Percentiles rank a stretch among this genome's conserved stretches.
phyloP scores from a whole-genome alignment of 2,329 filamentous ascomycete genomes.

The Talaromyces atroroseus region DNA sequence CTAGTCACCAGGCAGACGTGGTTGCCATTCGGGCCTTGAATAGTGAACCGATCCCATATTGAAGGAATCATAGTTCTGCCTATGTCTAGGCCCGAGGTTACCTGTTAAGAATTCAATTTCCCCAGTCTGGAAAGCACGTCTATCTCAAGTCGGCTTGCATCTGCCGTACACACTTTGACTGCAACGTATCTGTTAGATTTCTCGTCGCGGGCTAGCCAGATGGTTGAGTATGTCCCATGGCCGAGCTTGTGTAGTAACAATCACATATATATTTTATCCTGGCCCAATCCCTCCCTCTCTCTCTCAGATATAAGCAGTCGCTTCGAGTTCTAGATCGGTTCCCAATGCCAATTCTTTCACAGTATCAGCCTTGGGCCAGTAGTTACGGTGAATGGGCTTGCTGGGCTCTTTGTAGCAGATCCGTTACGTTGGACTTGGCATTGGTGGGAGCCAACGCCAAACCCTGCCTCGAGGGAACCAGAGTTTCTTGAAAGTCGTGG shows the following conservation, averaged over 20 bases:
- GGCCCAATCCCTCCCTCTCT: no score
- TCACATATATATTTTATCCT: no score
- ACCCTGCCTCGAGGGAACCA: no score
- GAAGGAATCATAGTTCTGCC: constrained; percentile 13
- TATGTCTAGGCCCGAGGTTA: neutral
- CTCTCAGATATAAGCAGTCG: no score
- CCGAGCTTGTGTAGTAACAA: constrained; percentile 42
- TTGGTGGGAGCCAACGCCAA: no score
- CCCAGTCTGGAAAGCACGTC: constrained; percentile 5
- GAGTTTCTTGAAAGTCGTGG: no score
- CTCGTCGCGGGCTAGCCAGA: constrained; percentile 25
- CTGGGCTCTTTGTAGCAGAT: no score
- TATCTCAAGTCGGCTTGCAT: constrained; percentile 15
- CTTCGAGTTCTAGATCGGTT: no score
- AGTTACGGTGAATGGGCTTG: no score
- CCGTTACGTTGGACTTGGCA: no score
- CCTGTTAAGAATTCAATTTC: neutral
- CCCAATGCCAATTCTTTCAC: no score
- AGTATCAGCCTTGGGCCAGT: no score
- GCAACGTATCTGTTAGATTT: constrained; percentile 20
- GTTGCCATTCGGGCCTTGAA: constrained; percentile 22
- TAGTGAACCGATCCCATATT: constrained; percentile 19
- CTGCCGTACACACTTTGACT: constrained; percentile 19
- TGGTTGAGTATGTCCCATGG: constrained; percentile 33
- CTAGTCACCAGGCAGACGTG: constrained; percentile 22